phyloP scores from a whole-genome alignment of 2,329 filamentous ascomycete genomes.

The Aspergillus sp. region DNA sequence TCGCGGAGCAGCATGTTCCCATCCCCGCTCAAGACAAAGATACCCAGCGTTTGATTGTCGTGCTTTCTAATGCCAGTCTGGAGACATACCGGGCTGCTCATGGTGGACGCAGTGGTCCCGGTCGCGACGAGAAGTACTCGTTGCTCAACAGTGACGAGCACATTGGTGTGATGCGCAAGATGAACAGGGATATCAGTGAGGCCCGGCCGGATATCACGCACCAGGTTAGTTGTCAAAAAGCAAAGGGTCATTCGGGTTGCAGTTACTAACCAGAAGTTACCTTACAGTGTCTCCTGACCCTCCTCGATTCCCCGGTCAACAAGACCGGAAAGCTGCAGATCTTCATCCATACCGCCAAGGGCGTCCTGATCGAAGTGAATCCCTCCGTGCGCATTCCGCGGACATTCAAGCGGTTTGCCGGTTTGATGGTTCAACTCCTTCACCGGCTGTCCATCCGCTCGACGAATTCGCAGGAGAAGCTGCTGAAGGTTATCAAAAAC shows the following conservation, averaged over 20 bases:
- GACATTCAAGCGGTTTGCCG: conserved; percentile 97
- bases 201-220: conserved; percentile 96
- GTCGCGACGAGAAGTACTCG: conserved; percentile 88
- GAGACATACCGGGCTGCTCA: conserved; percentile 94
- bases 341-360: conserved; percentile 96
- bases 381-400: conserved; percentile 95
- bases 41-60: conserved; percentile 83
- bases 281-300: conserved; percentile 80
- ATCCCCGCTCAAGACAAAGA: conserved; percentile 84
- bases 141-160: conserved; percentile 98
- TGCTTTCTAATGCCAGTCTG: conserved; percentile 91
- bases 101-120: conserved; percentile 55
- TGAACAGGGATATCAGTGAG: conserved; percentile 97
- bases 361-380: conserved; percentile 93
- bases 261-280: conserved; percentile 8
- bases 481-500: conserved; percentile 95
- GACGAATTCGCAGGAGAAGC: conserved; percentile 93
- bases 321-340: conserved; percentile 97
- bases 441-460: conserved; percentile 94
- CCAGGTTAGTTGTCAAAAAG: conserved; percentile 58
- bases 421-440: conserved; percentile 95
- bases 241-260: neutral
- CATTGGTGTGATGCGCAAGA: conserved; percentile 98
- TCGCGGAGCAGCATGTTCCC: conserved; percentile 82
- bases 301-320: conserved; percentile 96